A percentile compares a stretch with the other conserved stretches of the same genome.
Conservation (phyloP, 1,284 basidiomycete species). For the Melampsora abietis-canadensis region DNA sequence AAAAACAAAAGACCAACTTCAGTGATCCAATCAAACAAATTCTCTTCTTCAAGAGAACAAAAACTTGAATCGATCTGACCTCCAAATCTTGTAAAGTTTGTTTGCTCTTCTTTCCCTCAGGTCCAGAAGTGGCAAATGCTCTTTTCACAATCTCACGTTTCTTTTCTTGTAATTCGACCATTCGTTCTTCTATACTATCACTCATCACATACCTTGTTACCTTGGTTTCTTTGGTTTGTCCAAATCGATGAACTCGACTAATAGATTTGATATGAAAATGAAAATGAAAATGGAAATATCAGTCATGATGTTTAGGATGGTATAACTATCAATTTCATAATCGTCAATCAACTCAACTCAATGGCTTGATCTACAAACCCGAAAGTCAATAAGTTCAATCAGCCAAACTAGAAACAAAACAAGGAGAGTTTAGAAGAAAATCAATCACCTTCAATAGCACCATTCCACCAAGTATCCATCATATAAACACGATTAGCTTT, state of each 20-base stretch:
- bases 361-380: slow-evolving; percentile 33
- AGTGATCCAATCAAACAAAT: too few relatives aligned
- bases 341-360: slow-evolving; percentile 55
- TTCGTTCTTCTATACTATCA: slow-evolving; percentile 76
- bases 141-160: slow-evolving; percentile 24
- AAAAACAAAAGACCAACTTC: too few relatives aligned
- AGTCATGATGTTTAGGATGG: background rate
- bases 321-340: slow-evolving; percentile 64
- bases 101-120: background rate
- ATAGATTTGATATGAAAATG: background rate
- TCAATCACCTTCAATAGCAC: slow-evolving; percentile 30
- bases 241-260: slow-evolving; percentile 63
- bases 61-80: background rate
- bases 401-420: background rate
- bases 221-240: slow-evolving; percentile 81
- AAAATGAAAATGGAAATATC: background rate
- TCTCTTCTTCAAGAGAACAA: too few relatives aligned
- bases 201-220: slow-evolving; percentile 91
- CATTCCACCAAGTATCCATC: slow-evolving; percentile 44
- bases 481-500: slow-evolving; percentile 43
- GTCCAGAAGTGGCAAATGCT: slow-evolving; percentile 11
- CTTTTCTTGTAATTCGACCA: slow-evolving; percentile 28
- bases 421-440: background rate
- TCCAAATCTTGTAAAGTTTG: slow-evolving; percentile 28
- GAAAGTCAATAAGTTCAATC: background rate